Evolutionary conservation across 768 basidiomycete genomes (phyloP), one percentile per base, ranked within the genome.

Genomic region (Calocera viscosa): DNA sequence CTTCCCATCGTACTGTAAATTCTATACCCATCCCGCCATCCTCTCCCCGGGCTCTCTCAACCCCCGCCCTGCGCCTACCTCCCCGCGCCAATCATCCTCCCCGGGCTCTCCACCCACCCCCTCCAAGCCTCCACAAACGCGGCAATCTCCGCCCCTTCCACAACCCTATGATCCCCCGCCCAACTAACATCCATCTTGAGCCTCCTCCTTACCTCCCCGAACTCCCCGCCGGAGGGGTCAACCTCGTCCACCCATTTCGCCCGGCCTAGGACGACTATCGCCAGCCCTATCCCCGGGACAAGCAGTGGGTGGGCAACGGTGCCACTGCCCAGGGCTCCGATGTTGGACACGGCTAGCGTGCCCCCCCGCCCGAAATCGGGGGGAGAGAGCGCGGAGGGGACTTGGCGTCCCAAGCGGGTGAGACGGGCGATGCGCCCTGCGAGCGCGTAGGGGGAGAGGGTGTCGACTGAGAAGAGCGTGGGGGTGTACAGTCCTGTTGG

Each of bases 121-220:
- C 91, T 83, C 91, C 91, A 94, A 47, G 81, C 79, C 78, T 93
- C 90, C 68, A 91, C 88, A 74, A 94, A 91, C 69, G 89, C 90
- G 65, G 89, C 90, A 69, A 94, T 74, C 77, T 94, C 91, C 1
- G 91, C 91, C 2, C 91, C 91, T 73, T 94, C 91, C 11, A 93
- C 85, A 7, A 94, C 85, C 17, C 91, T 78, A 76, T 94, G 92
- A 71, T 94, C 91, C 63, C 88, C 91, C 68, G 84, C 85, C 89
- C 91, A 94, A 69, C 87, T 89, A 2, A 91, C 78, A 11, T 82
- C 82, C 40, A 87, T 74, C 76, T 82, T 82, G 40, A 88, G 74
- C 70, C 85, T 78, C 68, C 84, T 76, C 70, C 82, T 80, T 3
- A 64, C 64, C 64, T 22, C 22, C 7, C 39, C 64, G 19, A 7